Evolutionary conservation across 164 flowering plant species (phyloP).

Genomic region (Houttuynia cordata): DNA sequence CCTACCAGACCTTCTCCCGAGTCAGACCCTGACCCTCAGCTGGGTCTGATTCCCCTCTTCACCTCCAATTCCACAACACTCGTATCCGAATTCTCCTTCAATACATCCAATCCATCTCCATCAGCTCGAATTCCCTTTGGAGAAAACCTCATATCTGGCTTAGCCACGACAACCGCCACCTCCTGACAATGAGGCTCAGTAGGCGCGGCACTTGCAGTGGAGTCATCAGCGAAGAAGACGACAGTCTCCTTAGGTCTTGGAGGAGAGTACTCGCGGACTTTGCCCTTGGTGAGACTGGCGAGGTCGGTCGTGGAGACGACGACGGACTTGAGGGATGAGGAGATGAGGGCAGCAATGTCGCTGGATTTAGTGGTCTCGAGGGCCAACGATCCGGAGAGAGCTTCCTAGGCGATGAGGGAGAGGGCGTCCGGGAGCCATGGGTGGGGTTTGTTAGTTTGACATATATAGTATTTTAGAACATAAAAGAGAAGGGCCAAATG

Average conservation of each 20-base stretch:
- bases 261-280: constrained; percentile 24
- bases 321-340: constrained; percentile 35
- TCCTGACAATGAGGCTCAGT: not conserved
- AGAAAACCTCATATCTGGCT: not conserved
- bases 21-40: too few species aligned
- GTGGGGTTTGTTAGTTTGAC: too few species aligned
- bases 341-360: constrained; percentile 31
- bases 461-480: too few species aligned
- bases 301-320: constrained; percentile 53
- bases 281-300: constrained; percentile 72
- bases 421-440: constrained; percentile 53
- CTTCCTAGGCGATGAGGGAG: constrained; percentile 60
- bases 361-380: constrained; percentile 16
- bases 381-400: constrained; percentile 24
- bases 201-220: not conserved
- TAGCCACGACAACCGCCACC: not conserved
- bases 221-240: constrained; percentile 22
- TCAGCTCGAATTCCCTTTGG: not conserved
- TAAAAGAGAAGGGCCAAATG: too few species aligned
- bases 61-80: constrained; percentile 7
- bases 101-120: not conserved
- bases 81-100: not conserved
- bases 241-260: constrained; percentile 22
- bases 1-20: too few species aligned
- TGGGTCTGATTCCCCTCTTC: too few species aligned